Evolutionary conservation across 2,329 filamentous ascomycete species (phyloP).

Genomic region (Waltergamsia citrina): DNA sequence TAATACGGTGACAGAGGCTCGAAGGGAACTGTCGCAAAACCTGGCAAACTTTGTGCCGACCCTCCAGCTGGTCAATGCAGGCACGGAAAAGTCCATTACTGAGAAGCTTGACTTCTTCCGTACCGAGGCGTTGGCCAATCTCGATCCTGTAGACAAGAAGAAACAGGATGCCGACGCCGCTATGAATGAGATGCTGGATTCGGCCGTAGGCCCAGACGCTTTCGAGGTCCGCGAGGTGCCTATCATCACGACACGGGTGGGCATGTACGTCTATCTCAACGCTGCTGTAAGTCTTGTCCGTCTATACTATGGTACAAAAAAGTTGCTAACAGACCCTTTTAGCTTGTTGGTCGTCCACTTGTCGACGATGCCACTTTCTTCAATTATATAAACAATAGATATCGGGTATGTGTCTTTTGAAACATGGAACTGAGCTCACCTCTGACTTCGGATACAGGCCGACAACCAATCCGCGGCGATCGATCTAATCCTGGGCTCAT

Average conservation of each 20-base stretch:
- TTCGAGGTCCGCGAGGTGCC: constrained; percentile 55
- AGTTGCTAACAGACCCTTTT: neutral
- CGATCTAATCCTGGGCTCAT: constrained; percentile 79
- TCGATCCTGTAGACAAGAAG: constrained; percentile 46
- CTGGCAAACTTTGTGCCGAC: constrained; percentile 47
- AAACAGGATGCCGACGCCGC: constrained; percentile 35
- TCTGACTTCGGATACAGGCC: constrained; percentile 36
- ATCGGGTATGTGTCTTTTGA: constrained; percentile 48
- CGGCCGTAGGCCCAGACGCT: constrained; percentile 44
- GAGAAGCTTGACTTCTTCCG: constrained; percentile 48
- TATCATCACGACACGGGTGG: constrained; percentile 65
- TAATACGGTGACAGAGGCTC: no score
- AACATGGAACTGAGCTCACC: neutral
- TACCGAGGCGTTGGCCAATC: constrained; percentile 41
- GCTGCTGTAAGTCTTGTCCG: constrained; percentile 51
- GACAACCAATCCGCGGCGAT: constrained; percentile 69
- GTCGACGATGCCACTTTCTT: constrained; percentile 74
- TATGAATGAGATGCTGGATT: constrained; percentile 49
- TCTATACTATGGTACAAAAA: no score
- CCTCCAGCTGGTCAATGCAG: constrained; percentile 45
- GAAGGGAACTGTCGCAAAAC: constrained; percentile 39
- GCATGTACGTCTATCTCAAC: constrained; percentile 78
- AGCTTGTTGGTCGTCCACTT: constrained; percentile 75
- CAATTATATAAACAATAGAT: constrained; percentile 75
- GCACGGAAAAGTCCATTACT: constrained; percentile 40